Evolutionary conservation across 495 filamentous ascomycete genomes (phyloP).

Genomic region (Podospora pseudoanserina): DNA sequence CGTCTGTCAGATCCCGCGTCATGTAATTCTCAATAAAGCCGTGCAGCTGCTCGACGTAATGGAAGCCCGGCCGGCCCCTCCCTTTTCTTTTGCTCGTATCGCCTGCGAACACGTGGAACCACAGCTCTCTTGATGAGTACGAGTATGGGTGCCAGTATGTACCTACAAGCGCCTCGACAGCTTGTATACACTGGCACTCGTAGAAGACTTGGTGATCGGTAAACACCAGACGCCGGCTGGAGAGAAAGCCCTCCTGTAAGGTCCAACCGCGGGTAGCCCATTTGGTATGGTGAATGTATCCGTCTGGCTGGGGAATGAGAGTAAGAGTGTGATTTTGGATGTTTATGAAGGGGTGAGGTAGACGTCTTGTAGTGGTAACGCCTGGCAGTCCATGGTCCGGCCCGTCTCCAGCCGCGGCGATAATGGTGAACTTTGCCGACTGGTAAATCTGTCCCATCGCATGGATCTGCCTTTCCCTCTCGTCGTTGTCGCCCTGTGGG

Average conservation of each 20-base stretch:
- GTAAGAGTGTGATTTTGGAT: not conserved
- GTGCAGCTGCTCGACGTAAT: not conserved
- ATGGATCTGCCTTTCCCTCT: not conserved
- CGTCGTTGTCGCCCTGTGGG: not conserved
- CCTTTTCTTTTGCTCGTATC: not conserved
- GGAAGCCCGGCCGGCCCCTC: not conserved
- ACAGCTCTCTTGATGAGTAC: not conserved
- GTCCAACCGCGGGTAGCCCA: not conserved
- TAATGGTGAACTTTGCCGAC: not conserved
- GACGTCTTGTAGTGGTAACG: not conserved
- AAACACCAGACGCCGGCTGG: not conserved
- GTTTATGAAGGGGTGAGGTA: not conserved
- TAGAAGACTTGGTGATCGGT: not conserved
- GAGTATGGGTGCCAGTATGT: not conserved
- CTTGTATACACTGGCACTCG: not conserved
- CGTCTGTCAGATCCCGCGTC: not conserved
- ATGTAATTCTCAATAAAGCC: not conserved
- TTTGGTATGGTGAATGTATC: not conserved
- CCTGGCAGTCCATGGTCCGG: not conserved
- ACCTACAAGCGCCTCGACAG: not conserved
- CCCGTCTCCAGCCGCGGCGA: not conserved
- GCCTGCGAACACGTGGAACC: not conserved
- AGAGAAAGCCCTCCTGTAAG: not conserved
- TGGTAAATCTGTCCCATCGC: not conserved
- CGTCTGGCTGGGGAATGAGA: not conserved